Evolutionary conservation across 805 yeast species (phyloP).

Genomic region (Cyberlindnera saturnus): DNA sequence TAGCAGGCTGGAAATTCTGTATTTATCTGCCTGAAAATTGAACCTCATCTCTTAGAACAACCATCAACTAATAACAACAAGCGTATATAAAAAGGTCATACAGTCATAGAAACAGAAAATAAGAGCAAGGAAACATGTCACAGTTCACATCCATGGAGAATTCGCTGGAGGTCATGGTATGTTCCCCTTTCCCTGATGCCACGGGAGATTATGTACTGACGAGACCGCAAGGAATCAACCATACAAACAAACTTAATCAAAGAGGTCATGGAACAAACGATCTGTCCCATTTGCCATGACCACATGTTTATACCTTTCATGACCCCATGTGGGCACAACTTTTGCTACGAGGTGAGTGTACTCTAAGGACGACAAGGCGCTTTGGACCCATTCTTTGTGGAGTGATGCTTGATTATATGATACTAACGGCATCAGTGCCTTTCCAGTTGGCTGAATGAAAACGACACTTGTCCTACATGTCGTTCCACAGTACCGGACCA

Average conservation of each 20-base stretch:
- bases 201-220: constrained; percentile 1
- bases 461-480: constrained; percentile 65
- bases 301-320: constrained; percentile 60
- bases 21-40: too few species aligned
- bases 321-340: constrained; percentile 67
- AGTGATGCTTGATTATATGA: neutral
- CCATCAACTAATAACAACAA: too few species aligned
- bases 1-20: too few species aligned
- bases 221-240: constrained; percentile 8
- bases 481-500: constrained; percentile 39
- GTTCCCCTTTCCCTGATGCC: constrained; percentile 1
- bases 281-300: constrained; percentile 66
- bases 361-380: neutral
- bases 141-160: constrained; percentile 12
- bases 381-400: neutral
- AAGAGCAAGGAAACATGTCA: neutral
- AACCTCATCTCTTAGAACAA: too few species aligned
- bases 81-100: neutral
- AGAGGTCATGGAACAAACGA: constrained; percentile 24
- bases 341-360: constrained; percentile 44
- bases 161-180: constrained; percentile 11
- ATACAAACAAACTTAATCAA: constrained; percentile 9
- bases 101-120: neutral
- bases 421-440: constrained; percentile 32
- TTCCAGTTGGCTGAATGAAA: constrained; percentile 53